phyloP scores from a whole-genome alignment of 2,329 filamentous ascomycete genomes.

The Chaetothyriales sp. region DNA sequence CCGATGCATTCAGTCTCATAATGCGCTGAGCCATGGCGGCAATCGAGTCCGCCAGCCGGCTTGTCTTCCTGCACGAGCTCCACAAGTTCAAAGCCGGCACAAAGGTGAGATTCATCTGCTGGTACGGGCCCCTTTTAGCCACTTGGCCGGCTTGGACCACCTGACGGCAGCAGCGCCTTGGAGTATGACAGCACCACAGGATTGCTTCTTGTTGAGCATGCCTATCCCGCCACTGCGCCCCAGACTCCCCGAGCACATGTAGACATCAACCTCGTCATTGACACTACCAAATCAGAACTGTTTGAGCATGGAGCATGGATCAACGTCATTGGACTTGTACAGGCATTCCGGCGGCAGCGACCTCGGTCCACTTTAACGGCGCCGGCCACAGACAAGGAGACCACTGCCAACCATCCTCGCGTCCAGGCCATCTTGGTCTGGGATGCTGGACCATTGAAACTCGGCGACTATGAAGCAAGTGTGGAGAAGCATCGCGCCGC shows the following conservation, averaged over 20 bases:
- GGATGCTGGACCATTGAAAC: conserved; percentile 57
- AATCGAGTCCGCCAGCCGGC: conserved; percentile 40
- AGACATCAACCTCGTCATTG: conserved; percentile 58
- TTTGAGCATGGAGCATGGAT: conserved; percentile 65
- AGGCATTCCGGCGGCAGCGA: background rate
- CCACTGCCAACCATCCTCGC: conserved; percentile 24
- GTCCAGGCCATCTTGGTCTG: conserved; percentile 70
- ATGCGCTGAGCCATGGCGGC: background rate
- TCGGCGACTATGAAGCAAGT: conserved; percentile 53
- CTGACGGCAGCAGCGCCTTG: conserved; percentile 38
- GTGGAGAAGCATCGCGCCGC: background rate
- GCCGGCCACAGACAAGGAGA: background rate
- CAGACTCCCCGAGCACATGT: conserved; percentile 43
- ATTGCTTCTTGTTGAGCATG: conserved; percentile 54
- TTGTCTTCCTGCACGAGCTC: conserved; percentile 53
- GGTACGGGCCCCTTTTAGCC: conserved; percentile 45
- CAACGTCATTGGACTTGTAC: conserved; percentile 72
- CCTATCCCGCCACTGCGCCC: conserved; percentile 36
- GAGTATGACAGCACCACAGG: conserved; percentile 45
- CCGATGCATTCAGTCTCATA: background rate
- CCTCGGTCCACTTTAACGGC: background rate
- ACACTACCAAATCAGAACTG: conserved; percentile 48
- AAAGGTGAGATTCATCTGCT: conserved; percentile 89
- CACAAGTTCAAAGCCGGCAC: conserved; percentile 39
- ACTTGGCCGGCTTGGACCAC: background rate